Percentiles rank a stretch among this genome's conserved stretches.
Evolutionary conservation across 176 grass and related monocot species (phyloP).

Genomic region (Miscanthus lutarioriparius): DNA sequence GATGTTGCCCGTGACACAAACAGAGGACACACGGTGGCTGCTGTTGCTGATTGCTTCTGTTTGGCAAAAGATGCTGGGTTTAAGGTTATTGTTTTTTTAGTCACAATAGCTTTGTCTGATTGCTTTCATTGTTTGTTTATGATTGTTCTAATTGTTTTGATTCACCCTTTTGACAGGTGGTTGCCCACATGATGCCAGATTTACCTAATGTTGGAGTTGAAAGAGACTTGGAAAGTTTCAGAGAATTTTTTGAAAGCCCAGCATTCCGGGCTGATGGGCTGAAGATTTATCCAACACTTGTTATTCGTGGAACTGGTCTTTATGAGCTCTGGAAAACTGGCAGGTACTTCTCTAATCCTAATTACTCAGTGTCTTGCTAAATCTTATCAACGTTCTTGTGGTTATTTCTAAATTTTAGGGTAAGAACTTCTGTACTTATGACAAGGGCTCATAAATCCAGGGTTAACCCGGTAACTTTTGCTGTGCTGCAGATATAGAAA

Average conservation of each 20-base stretch:
- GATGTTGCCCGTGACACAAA: constrained; percentile 97
- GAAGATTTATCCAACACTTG: constrained; percentile 98
- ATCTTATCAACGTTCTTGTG: background rate
- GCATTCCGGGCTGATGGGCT: constrained; percentile 89
- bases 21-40: constrained; percentile 89
- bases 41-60: constrained; percentile 98
- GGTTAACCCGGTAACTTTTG: background rate
- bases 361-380: constrained; percentile 5
- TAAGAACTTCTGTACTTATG: constrained; percentile 1
- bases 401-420: background rate
- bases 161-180: constrained; percentile 57
- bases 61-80: constrained; percentile 99
- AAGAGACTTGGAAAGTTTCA: constrained; percentile 94
- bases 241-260: constrained; percentile 95
- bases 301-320: constrained; percentile 98
- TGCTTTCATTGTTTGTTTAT: background rate
- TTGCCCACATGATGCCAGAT: constrained; percentile 99
- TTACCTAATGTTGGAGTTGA: constrained; percentile 96
- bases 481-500: constrained; percentile 77
- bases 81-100: constrained; percentile 53
- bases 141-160: background rate
- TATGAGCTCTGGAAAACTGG: constrained; percentile 99
- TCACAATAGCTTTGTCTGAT: background rate
- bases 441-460: background rate
- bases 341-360: constrained; percentile 57